Evolutionary conservation across 1,139 yeast genomes (phyloP).

Genomic region (Yamadazyma sp.): DNA sequence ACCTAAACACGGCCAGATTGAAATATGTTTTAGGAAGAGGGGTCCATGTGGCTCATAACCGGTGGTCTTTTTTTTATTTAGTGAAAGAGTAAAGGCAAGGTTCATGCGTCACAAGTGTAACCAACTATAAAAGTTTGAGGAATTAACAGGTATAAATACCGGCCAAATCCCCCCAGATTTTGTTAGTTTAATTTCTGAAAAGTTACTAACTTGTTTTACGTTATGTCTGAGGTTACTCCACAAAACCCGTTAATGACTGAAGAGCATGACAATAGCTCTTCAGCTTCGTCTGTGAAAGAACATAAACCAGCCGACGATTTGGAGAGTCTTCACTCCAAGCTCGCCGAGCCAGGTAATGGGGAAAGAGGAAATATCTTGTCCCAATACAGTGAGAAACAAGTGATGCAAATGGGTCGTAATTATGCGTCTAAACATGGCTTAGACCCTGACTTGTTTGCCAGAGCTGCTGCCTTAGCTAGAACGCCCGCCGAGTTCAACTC

Average conservation of each 20-base stretch:
- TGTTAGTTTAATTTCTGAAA: not conserved
- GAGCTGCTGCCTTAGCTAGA: slow-evolving; percentile 78
- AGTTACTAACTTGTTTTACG: not conserved
- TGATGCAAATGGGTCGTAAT: slow-evolving; percentile 67
- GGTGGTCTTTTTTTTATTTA: no score
- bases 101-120: not conserved
- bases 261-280: slow-evolving; percentile 16
- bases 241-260: slow-evolving; percentile 2
- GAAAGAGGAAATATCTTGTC: slow-evolving; percentile 57
- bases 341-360: slow-evolving; percentile 24
- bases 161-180: not conserved
- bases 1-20: not conserved
- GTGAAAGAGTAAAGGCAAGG: not conserved
- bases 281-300: slow-evolving; percentile 18
- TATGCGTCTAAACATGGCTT: slow-evolving; percentile 64
- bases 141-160: slow-evolving; percentile 3
- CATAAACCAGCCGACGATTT: slow-evolving; percentile 21
- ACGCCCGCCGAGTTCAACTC: slow-evolving; percentile 59
- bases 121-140: no score
- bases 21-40: not conserved
- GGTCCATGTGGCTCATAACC: not conserved
- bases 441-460: slow-evolving; percentile 65
- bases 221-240: slow-evolving; percentile 3
- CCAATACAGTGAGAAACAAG: slow-evolving; percentile 64
- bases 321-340: slow-evolving; percentile 24